These are phyloP conservation scores for Phytophthora pinifolia DNA, from an alignment of 352 stramenopile genomes.

Conservation along the genomic window DNA sequence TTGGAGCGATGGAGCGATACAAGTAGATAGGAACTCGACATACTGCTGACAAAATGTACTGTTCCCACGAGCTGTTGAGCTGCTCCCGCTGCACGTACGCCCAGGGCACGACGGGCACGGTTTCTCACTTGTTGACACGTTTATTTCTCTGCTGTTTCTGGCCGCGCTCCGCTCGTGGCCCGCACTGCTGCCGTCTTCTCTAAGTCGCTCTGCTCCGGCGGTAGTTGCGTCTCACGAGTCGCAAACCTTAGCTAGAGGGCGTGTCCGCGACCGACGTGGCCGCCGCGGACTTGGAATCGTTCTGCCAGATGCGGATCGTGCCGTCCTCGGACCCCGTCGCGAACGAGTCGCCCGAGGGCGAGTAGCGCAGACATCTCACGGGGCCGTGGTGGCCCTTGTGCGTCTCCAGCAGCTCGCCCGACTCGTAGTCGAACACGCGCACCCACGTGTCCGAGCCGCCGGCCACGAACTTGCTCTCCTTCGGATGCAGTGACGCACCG, in stretches of 20 bases:
- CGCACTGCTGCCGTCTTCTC: slow-evolving; percentile 18
- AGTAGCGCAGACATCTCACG: slow-evolving; percentile 96
- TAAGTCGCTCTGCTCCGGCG: slow-evolving; percentile 19
- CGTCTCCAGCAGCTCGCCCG: slow-evolving; percentile 92
- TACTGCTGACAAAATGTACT: neutral
- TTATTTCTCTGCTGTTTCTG: slow-evolving; percentile 25
- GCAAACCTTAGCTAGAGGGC: slow-evolving; percentile 24
- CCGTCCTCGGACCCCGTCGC: slow-evolving; percentile 97
- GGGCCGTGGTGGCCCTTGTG: slow-evolving; percentile 98
- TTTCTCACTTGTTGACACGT: slow-evolving; percentile 22
- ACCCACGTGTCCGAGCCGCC: slow-evolving; percentile 97
- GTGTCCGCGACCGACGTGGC: slow-evolving; percentile 63
- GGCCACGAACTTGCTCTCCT: slow-evolving; percentile 87
- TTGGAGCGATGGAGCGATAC: neutral
- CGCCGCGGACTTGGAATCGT: slow-evolving; percentile 61
- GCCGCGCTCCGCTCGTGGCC: slow-evolving; percentile 13
- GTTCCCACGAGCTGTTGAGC: neutral
- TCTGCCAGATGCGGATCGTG: slow-evolving; percentile 97
- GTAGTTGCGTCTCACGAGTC: neutral
- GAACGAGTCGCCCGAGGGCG: slow-evolving; percentile 92
- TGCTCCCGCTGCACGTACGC: neutral
- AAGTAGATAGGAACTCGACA: neutral
- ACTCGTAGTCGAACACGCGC: slow-evolving; percentile 94
- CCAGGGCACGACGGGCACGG: neutral
- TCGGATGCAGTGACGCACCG: slow-evolving; percentile 87